phyloP scores from a whole-genome alignment of 305 asterid species.

The Fraxinus velutina region DNA sequence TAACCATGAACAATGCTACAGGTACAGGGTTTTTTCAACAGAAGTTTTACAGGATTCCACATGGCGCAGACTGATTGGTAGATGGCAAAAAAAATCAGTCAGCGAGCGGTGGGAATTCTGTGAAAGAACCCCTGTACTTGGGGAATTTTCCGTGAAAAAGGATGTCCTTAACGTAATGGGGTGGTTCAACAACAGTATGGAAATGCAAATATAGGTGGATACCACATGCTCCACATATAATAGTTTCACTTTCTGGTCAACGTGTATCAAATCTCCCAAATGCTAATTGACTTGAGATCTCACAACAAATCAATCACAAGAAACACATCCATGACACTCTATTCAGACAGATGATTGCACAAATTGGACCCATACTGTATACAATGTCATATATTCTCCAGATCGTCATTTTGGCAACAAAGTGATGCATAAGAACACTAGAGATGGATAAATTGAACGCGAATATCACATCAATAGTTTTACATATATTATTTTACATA shows the following conservation, averaged over 20 bases:
- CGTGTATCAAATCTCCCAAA: not conserved
- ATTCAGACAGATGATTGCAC: slow-evolving; percentile 1
- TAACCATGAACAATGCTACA: no score
- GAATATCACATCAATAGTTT: slow-evolving; percentile 7
- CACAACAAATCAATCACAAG: slow-evolving; percentile 9
- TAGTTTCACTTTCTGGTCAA: not conserved
- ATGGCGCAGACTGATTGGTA: no score
- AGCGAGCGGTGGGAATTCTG: no score
- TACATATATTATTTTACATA: slow-evolving; percentile 7
- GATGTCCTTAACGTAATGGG: not conserved
- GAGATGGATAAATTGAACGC: not conserved
- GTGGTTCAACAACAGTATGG: not conserved
- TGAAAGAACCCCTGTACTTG: no score
- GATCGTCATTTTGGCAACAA: not conserved
- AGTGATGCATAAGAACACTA: not conserved
- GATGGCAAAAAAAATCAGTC: no score
- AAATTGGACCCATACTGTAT: slow-evolving; percentile 3
- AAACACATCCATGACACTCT: not conserved
- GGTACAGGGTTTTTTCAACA: no score
- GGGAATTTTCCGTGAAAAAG: not conserved
- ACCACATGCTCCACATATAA: not conserved
- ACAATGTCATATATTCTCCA: not conserved
- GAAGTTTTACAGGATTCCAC: no score
- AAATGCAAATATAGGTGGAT: not conserved
- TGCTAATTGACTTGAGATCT: slow-evolving; percentile 14